Percentiles rank a stretch among this genome's conserved stretches.
Conservation (phyloP, 2,329 filamentous ascomycete species). For the Coleophoma crateriformis region DNA sequence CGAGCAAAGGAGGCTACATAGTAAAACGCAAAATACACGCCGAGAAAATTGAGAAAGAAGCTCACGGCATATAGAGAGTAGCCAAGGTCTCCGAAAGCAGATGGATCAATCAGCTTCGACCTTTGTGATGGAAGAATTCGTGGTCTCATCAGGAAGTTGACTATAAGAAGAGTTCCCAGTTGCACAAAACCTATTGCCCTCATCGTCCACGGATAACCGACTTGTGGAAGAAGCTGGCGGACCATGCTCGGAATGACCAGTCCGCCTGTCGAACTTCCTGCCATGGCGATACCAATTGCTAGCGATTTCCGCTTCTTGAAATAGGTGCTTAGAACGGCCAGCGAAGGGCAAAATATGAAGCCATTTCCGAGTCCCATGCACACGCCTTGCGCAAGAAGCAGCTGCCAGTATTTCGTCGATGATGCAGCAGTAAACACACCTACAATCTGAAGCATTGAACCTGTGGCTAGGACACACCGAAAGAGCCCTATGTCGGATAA, state of each 20-base stretch:
- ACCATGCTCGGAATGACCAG: slow-evolving; percentile 57
- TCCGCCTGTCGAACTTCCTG: slow-evolving; percentile 56
- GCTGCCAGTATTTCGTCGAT: slow-evolving; percentile 36
- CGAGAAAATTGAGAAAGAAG: slow-evolving; percentile 24
- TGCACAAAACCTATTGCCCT: slow-evolving; percentile 39
- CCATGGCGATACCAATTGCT: slow-evolving; percentile 31
- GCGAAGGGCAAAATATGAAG: slow-evolving; percentile 35
- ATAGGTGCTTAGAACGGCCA: slow-evolving; percentile 52
- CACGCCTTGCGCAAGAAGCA: slow-evolving; percentile 38
- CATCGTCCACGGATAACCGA: slow-evolving; percentile 38
- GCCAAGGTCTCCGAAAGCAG: slow-evolving; percentile 34
- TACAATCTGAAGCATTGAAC: slow-evolving; percentile 27
- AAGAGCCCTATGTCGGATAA: slow-evolving; percentile 20
- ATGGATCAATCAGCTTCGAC: slow-evolving; percentile 35
- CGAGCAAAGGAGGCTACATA: slow-evolving; percentile 29
- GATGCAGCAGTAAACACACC: slow-evolving; percentile 38
- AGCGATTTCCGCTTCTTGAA: slow-evolving; percentile 28
- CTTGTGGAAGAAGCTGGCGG: slow-evolving; percentile 27
- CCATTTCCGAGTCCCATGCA: slow-evolving; percentile 40
- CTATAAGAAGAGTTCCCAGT: slow-evolving; percentile 26
- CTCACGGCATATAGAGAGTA: slow-evolving; percentile 37
- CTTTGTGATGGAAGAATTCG: slow-evolving; percentile 30
- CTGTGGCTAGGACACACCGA: slow-evolving; percentile 15
- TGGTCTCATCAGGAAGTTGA: slow-evolving; percentile 30
- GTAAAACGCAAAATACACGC: slow-evolving; percentile 33